Evolutionary conservation across 116 monocot species (phyloP), one percentile per base, ranked within the genome.

Genomic region (Phalaenopsis hybrid): DNA sequence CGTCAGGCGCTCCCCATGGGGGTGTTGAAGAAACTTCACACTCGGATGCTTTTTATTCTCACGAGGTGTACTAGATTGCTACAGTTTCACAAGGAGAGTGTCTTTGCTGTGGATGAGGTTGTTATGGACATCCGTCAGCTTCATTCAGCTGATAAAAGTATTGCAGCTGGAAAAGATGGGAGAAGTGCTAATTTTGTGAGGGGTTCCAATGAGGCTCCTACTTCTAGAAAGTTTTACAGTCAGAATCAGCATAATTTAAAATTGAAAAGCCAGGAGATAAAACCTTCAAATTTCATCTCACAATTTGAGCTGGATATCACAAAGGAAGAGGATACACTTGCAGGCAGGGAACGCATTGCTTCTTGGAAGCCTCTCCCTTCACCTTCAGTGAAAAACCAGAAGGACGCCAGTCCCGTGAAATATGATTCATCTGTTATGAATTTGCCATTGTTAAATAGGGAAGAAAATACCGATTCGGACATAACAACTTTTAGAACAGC

Each of bases 31-130:
- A 95, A 95, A 86, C 92, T 95, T 17, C 90, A 95, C 74, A 98
- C 98, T 13, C 90, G 95, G 25, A 95, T 98, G 90, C 88, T 98
- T 67, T 98, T 98, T 88, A 95, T 98, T 69, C 90, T 98, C 20
- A 95, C 98, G 23, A 90, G 98, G 87, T 98, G 98, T 79, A 98
- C 98, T 28, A 85, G 98, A n/a, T 83, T 98, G 81, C 90, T 98
- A 46, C 98, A 98, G 76, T 98, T 98, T 68, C 98, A 98, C 81
- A 98, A 98, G 82, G 98, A 98, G 81, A 92, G 89, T 83, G 86
- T 84, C 4, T 93, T 92, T 87, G 93, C 89, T 80, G 93, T 92
- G 79, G 95, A 95, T 87, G 93, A 94, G 81, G 68, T 86, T 81
- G 85, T 82, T 77, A 48, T 88, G 70, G 90, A 94, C 77, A 72